Base-by-base conservation (phyloP, 2,329 filamentous ascomycete species). In the Pseudogymnoascus destructans region DNA sequence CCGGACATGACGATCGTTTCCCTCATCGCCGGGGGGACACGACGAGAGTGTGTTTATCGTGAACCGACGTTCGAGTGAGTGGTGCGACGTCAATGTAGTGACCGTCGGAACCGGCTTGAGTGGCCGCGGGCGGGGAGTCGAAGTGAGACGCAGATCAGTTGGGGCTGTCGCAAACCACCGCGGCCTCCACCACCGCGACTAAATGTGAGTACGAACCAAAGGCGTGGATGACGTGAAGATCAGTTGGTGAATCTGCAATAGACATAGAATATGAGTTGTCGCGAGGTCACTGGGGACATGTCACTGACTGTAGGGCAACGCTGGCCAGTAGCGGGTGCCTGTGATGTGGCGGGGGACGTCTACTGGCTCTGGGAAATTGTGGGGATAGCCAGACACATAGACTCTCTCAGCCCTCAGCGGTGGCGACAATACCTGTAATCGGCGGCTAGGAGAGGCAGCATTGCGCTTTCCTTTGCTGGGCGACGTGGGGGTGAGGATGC, bases 141-240 rank as follows among this genome's bases (percentile, higher is more conserved):
- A 52, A 52, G 46, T 52, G 46, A 52, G 46, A 49, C 46, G 46
- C 23, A 30, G 46, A 25, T 52, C 23, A 52, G 42, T 52, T 52
- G 23, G 42, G 23, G 46, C 5, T 52, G n/a, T 52, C 46, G 46
- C 46, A 52, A 52, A 52, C 46, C 46, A 52, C 46, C 46, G 46
- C 46, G 25, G 19, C 46, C 46, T 52, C 46, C 46, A 52, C 46
- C 46, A 27, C 46, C 46, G 46, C 46, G 46, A 23, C 46, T 52
- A 52, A 30, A 19, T 25, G 46, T 30, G 46, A 52, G 25, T 52
- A 52, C 46, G 25, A 17, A 52, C 46, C 46, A 52, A 27, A 19
- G 25, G 46, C 46, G 27, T 52, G 25, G 23, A 52, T 30, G n/a
- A 15, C 25, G 46, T 30, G n/a, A 30, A 8, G 46, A 27, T 52